phyloP scores from a whole-genome alignment of 495 filamentous ascomycete species.

The Penicillium longicatenatum region DNA sequence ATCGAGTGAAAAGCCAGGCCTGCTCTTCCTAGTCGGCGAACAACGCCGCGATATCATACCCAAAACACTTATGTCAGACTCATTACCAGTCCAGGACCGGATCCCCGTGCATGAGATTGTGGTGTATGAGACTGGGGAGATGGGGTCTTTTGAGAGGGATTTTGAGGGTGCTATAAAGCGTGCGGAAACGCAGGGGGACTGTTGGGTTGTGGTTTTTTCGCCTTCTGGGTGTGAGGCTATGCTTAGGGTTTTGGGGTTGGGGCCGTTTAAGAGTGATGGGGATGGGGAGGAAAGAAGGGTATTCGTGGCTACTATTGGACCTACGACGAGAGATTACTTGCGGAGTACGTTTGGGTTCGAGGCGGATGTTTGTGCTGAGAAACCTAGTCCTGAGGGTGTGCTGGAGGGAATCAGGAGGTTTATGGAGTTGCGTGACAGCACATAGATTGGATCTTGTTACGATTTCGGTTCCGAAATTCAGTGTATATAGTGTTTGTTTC shows the following conservation, averaged over 20 bases:
- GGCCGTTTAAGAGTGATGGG: slow-evolving; percentile 16
- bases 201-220: slow-evolving; percentile 94
- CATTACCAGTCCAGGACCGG: slow-evolving; percentile 38
- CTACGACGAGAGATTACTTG: slow-evolving; percentile 84
- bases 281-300: slow-evolving; percentile 32
- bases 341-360: slow-evolving; percentile 64
- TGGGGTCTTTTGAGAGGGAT: slow-evolving; percentile 67
- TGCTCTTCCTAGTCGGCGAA: slow-evolving; percentile 88
- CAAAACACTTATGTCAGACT: slow-evolving; percentile 62
- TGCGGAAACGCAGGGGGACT: slow-evolving; percentile 17
- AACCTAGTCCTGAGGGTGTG: slow-evolving; percentile 84
- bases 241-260: slow-evolving; percentile 61
- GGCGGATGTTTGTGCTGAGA: slow-evolving; percentile 80
- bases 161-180: slow-evolving; percentile 49
- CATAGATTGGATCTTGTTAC: neutral
- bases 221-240: slow-evolving; percentile 84
- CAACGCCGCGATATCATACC: slow-evolving; percentile 87
- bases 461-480: neutral
- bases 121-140: slow-evolving; percentile 83
- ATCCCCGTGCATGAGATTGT: slow-evolving; percentile 75
- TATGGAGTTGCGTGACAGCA: slow-evolving; percentile 25
- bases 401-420: slow-evolving; percentile 64
- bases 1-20: slow-evolving; percentile 49
- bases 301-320: slow-evolving; percentile 85
- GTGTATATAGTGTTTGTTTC: slow-evolving; percentile 5